Base-by-base conservation (phyloP, 441 rosid genomes). In the Populus hybrid region DNA sequence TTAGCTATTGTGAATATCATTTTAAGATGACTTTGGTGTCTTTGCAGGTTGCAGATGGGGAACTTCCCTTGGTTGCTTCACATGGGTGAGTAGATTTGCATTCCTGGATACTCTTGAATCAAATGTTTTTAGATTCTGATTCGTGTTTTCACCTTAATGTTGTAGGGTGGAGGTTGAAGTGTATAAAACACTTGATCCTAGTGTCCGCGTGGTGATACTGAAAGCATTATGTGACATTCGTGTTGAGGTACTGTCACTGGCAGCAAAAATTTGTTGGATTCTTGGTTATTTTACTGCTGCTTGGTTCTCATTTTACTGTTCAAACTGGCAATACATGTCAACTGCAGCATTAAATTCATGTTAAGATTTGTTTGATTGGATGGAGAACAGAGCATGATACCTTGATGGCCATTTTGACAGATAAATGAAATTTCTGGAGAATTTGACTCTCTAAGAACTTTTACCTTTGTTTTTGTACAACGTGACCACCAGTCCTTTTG, bases 171-270 rank as follows among this genome's bases (percentile, higher is more conserved):
- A 96, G 88, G 72, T 87, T 85, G 97, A 93, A 82, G 77, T 61
- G 40, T 96, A 96, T 85, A 94, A 85, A 82, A 82, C 90, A 63
- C 96, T 96, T 82, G 99, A 96, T 84, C 98, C 99, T 69, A 89
- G 92, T 72, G 89, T 90, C 78, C 98, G 99, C 68, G 95, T 94
- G 84, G 93, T 93, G 87, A 96, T 96, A 79, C 82, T 96, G 88
- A 96, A 93, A 89, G 99, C 98, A 10, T 81, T 94, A 24, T 96
- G 98, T 73, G 99, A 96, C 86, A 96, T 96, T 73, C 98, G 99
- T 80, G 98, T 91, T 76, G 99, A 96, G 99, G 99, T 96, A 90
- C 67, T 64, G 35, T 71, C 42, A 30, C 38, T 16, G 28, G 61
- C 61, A 54, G 61, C 21, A 54, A 57, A 73, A 3, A 18, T 10